These are phyloP conservation scores for Podaxis rugospora DNA, from an alignment of 768 basidiomycete genomes.

Conservation along the genomic window DNA sequence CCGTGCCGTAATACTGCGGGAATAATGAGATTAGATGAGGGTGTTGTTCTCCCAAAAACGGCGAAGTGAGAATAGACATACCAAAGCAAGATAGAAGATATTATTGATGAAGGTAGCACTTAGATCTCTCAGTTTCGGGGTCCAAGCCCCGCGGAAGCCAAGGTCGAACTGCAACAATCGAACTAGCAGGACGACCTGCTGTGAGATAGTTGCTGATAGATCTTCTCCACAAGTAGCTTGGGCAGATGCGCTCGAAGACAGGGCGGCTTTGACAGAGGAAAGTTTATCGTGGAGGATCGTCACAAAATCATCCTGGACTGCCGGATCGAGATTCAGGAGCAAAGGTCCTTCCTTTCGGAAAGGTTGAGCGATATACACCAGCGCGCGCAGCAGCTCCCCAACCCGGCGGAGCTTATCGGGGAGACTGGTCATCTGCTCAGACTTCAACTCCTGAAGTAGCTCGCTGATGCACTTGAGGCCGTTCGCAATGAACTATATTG, in stretches of 20 bases:
- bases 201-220: conserved; percentile 12
- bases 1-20: conserved; percentile 49
- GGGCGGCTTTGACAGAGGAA: conserved; percentile 15
- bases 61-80: conserved; percentile 27
- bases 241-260: conserved; percentile 24
- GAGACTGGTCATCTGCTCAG: conserved; percentile 23
- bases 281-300: conserved; percentile 44
- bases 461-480: conserved; percentile 64
- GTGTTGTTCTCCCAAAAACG: neutral
- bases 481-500: conserved; percentile 66
- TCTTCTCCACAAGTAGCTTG: conserved; percentile 23
- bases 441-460: conserved; percentile 35
- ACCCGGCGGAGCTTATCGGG: conserved; percentile 45
- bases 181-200: conserved; percentile 47
- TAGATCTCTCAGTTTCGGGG: conserved; percentile 40
- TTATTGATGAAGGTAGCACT: conserved; percentile 35
- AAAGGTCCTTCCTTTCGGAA: conserved; percentile 42
- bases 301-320: conserved; percentile 57
- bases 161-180: conserved; percentile 73
- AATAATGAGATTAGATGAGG: neutral
- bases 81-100: conserved; percentile 49
- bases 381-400: conserved; percentile 65
- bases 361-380: conserved; percentile 66
- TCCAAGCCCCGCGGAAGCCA: conserved; percentile 57
- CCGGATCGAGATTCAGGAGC: conserved; percentile 45